phyloP scores from a whole-genome alignment of 345 rosid genomes.

The Pistacia vera region DNA sequence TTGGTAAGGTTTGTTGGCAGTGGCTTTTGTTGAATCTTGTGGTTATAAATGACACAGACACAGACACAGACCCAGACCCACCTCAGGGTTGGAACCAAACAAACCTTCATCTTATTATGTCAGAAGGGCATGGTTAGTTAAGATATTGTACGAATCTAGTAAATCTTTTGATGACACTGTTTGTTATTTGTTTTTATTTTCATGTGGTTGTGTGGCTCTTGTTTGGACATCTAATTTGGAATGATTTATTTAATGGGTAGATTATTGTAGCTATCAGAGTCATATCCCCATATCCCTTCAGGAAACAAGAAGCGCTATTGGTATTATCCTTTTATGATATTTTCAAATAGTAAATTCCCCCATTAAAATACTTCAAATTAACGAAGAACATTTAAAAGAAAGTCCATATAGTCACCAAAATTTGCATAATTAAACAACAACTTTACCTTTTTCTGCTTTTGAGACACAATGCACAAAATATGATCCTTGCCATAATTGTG shows the following conservation, averaged over 20 bases:
- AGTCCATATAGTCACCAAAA: too few species aligned
- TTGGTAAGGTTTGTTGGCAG: background rate
- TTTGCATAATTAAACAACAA: too few species aligned
- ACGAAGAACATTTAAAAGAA: too few species aligned
- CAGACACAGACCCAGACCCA: background rate
- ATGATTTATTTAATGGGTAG: background rate
- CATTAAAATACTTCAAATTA: too few species aligned
- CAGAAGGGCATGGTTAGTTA: background rate
- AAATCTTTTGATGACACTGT: background rate
- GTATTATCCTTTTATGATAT: background rate
- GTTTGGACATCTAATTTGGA: background rate
- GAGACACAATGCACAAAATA: background rate
- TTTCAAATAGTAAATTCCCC: too few species aligned
- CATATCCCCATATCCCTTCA: background rate
- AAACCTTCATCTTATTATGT: background rate
- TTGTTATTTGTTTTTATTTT: conserved; percentile 1
- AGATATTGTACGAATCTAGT: background rate
- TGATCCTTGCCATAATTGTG: background rate
- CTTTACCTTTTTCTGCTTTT: background rate
- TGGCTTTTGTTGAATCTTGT: background rate
- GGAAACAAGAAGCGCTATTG: background rate
- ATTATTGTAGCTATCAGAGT: background rate
- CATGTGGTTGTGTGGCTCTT: background rate
- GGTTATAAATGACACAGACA: background rate
- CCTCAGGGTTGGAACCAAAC: background rate